A percentile compares a stretch with the other conserved stretches of the same genome.
Evolutionary conservation across 2,329 filamentous ascomycete genomes (phyloP).

Genomic region (Cadophora gregata): DNA sequence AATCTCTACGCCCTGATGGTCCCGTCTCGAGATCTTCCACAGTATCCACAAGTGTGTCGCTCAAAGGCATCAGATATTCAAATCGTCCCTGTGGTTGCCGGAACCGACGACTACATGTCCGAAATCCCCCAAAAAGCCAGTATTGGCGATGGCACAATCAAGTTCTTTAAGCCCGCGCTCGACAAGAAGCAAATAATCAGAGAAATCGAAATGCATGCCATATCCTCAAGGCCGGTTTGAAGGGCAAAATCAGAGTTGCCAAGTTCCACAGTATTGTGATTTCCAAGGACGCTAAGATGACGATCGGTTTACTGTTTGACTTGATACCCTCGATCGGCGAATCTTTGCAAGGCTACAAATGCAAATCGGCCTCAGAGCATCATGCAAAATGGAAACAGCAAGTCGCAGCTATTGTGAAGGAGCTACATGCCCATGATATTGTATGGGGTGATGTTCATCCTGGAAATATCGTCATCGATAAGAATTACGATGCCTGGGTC

Average conservation of each 20-base stretch:
- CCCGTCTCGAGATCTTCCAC: conserved; percentile 25
- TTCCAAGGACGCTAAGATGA: conserved; percentile 27
- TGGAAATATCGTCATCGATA: conserved; percentile 36
- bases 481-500: conserved; percentile 30
- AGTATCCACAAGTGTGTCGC: conserved; percentile 21
- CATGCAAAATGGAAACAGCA: conserved; percentile 29
- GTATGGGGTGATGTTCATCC: conserved; percentile 37
- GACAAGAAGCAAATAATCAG: conserved; percentile 28
- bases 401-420: conserved; percentile 26
- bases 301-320: conserved; percentile 30
- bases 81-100: conserved; percentile 21
- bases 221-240: conserved; percentile 24
- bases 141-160: conserved; percentile 23
- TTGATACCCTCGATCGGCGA: conserved; percentile 28
- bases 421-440: conserved; percentile 31
- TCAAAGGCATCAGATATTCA: conserved; percentile 21
- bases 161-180: conserved; percentile 22
- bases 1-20: conserved; percentile 29
- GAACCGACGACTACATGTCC: conserved; percentile 23
- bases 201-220: conserved; percentile 29
- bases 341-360: conserved; percentile 22
- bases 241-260: conserved; percentile 26
- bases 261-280: conserved; percentile 26
- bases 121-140: conserved; percentile 25
- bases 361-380: conserved; percentile 20